Evolutionary conservation across 495 filamentous ascomycete species (phyloP).

Genomic region (Podospora comata): DNA sequence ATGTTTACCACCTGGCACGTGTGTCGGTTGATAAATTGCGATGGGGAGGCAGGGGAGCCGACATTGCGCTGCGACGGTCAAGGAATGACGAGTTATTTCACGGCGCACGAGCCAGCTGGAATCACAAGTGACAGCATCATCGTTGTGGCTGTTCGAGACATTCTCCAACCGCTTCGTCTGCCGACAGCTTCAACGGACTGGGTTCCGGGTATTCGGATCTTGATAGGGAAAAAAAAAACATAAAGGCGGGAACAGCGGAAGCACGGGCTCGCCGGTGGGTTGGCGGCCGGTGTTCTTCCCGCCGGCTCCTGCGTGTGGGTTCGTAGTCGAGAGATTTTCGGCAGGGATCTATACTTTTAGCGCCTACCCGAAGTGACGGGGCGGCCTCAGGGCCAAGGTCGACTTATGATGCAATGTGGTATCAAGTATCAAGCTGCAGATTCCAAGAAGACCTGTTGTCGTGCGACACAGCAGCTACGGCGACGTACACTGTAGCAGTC

Average conservation of each 20-base stretch:
- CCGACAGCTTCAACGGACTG: background rate
- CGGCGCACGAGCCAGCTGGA: background rate
- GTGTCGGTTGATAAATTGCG: conserved; percentile 16
- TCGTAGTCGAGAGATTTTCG: conserved; percentile 6
- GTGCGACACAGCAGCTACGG: background rate
- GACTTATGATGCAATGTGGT: conserved; percentile 16
- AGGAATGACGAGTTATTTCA: background rate
- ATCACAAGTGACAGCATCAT: background rate
- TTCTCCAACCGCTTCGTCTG: background rate
- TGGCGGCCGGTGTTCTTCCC: conserved; percentile 4
- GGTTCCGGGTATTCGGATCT: background rate
- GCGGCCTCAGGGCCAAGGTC: conserved; percentile 8
- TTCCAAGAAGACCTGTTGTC: background rate
- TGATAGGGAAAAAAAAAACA: background rate
- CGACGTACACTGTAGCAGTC: background rate
- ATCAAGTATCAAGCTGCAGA: background rate
- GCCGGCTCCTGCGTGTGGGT: background rate
- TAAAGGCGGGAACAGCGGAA: background rate
- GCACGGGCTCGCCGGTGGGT: conserved; percentile 4
- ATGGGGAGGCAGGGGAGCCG: conserved; percentile 4
- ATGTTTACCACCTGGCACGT: conserved; percentile 13
- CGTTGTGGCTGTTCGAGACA: background rate
- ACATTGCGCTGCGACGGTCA: background rate
- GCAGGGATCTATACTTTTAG: conserved; percentile 14
- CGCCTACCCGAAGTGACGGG: background rate